Percentiles rank a stretch among this genome's conserved stretches.
Conservation (phyloP, 345 rosid species). For the Aquilaria malaccensis region DNA sequence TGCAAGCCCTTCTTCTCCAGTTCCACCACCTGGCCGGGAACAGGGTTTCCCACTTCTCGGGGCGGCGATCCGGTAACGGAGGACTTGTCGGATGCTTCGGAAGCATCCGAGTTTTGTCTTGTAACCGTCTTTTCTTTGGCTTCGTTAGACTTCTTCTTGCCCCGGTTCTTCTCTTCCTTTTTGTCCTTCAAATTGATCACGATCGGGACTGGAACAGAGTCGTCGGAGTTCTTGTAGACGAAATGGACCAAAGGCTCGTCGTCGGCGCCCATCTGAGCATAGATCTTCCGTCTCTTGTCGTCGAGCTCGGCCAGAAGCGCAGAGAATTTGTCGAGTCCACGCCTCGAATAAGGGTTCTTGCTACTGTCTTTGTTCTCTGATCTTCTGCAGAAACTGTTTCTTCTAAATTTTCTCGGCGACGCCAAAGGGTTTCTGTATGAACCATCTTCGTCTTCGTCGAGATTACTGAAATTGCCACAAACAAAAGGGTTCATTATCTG, state of each 20-base stretch:
- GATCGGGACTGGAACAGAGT: conserved; percentile 41
- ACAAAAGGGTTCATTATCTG: conserved; percentile 30
- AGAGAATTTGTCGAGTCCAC: conserved; percentile 61
- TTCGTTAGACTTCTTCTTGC: conserved; percentile 5
- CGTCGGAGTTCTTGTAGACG: conserved; percentile 20
- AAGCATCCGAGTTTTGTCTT: background rate
- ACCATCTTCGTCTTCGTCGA: conserved; percentile 21
- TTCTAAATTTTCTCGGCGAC: conserved; percentile 26
- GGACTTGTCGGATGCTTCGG: conserved; percentile 2
- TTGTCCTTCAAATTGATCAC: conserved; percentile 38
- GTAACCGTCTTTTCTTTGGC: conserved; percentile 2
- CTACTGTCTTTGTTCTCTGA: conserved; percentile 8
- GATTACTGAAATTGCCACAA: conserved; percentile 23
- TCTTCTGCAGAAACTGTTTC: conserved; percentile 12
- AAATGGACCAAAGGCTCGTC: conserved; percentile 42
- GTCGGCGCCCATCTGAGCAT: conserved; percentile 25
- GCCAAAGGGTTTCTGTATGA: conserved; percentile 8
- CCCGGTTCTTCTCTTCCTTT: conserved; percentile 11
- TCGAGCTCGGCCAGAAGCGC: conserved; percentile 46
- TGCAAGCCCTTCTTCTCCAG: conserved; percentile 10
- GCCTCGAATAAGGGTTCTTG: conserved; percentile 53
- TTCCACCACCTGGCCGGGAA: background rate
- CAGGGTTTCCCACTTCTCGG: too few relatives aligned
- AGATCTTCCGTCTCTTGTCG: conserved; percentile 39
- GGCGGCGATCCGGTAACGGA: background rate